Percentiles rank a stretch among this genome's conserved stretches.
Conservation (phyloP, 345 rosid species). For the Carallia brachiata region DNA sequence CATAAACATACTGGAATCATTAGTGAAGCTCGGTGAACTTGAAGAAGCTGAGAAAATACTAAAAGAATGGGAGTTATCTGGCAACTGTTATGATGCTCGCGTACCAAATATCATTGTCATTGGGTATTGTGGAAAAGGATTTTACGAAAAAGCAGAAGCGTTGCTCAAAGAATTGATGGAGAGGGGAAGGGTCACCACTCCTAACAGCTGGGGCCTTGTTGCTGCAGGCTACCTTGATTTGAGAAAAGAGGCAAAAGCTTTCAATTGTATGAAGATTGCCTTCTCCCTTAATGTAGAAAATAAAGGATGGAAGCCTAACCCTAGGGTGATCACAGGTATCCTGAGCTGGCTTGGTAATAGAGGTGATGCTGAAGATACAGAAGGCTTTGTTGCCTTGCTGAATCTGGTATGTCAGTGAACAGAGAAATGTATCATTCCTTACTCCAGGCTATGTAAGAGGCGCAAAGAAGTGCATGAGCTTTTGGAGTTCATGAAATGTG, state of each 20-base stretch:
- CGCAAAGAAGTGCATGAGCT: constrained; percentile 35
- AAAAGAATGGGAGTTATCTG: constrained; percentile 65
- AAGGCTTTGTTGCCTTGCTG: constrained; percentile 46
- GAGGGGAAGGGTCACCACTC: constrained; percentile 48
- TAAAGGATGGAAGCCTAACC: constrained; percentile 62
- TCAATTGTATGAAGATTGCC: constrained; percentile 51
- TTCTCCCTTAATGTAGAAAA: constrained; percentile 30
- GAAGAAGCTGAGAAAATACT: constrained; percentile 68
- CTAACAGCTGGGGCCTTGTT: constrained; percentile 63
- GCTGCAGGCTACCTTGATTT: constrained; percentile 53
- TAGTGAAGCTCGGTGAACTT: constrained; percentile 60
- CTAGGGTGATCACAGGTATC: constrained; percentile 40
- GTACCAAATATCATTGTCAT: constrained; percentile 48
- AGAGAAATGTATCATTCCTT: constrained; percentile 59
- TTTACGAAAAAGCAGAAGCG: constrained; percentile 55
- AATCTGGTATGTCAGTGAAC: constrained; percentile 36
- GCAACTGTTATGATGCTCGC: constrained; percentile 56
- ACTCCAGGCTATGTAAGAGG: constrained; percentile 48
- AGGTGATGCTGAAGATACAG: constrained; percentile 49
- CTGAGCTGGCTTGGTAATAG: constrained; percentile 62
- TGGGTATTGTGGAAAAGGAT: constrained; percentile 40
- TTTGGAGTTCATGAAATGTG: constrained; percentile 55
- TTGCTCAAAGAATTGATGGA: constrained; percentile 47
- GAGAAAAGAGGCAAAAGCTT: constrained; percentile 46
- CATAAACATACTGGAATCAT: constrained; percentile 56